Percentiles rank a stretch among this genome's conserved stretches.
phyloP scores from a whole-genome alignment of 1,139 yeast species.

The Suhomyces guaymorum region DNA sequence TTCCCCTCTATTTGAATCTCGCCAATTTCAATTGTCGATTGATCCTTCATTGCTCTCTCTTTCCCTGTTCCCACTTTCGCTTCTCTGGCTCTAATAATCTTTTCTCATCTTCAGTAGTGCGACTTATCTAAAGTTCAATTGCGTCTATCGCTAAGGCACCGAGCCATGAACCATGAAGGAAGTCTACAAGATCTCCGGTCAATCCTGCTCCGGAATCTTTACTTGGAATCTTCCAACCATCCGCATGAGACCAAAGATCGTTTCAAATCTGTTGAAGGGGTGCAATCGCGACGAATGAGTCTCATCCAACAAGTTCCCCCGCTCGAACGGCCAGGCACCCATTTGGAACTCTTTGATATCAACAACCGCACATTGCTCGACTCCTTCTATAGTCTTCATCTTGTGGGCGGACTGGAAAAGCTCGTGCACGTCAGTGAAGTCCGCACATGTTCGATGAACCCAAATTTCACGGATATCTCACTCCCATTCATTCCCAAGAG shows the following conservation, averaged over 20 bases:
- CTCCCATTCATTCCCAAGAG: constrained; percentile 24
- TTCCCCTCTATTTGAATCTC: background rate
- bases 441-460: constrained; percentile 25
- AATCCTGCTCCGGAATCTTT: constrained; percentile 21
- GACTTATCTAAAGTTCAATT: background rate
- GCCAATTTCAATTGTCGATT: too few species aligned
- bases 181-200: constrained; percentile 18
- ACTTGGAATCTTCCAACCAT: constrained; percentile 4
- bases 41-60: background rate
- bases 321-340: constrained; percentile 15
- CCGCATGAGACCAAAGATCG: background rate
- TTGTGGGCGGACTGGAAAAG: constrained; percentile 13
- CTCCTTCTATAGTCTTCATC: constrained; percentile 32
- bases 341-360: constrained; percentile 15
- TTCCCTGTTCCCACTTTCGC: background rate
- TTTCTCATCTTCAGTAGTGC: background rate
- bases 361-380: constrained; percentile 24
- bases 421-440: constrained; percentile 42
- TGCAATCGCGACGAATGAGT: constrained; percentile 13
- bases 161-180: constrained; percentile 11
- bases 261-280: constrained; percentile 4
- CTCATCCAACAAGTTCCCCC: constrained; percentile 14
- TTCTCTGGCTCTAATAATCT: background rate
- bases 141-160: background rate
- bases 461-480: constrained; percentile 31